Evolutionary conservation across 2,329 filamentous ascomycete genomes (phyloP), one percentile per base, ranked within the genome.

Genomic region (Colletotrichum siamense): DNA sequence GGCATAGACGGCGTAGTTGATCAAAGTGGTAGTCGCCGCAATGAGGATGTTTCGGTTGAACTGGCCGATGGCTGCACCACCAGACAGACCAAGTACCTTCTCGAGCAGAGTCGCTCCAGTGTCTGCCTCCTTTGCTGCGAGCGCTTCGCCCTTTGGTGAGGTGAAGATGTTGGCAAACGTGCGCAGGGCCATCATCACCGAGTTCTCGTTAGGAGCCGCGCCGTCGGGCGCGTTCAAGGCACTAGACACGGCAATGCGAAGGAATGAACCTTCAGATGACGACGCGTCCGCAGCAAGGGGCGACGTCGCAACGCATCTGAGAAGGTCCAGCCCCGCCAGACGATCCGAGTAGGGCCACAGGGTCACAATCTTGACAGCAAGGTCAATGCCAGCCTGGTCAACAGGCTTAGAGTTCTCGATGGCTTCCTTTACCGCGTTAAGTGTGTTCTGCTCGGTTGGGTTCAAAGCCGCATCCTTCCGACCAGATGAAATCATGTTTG

Each of bases 121-220:
- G 55, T 93, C 90, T 24, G 86, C 84, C 18, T 89, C 84, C 2
- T 93, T 91, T 59, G 91, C 89, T 8, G 92, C 91, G 5, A 95
- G 85, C 62, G 88, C 86, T 26, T 95, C 92, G 18, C 97, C 97
- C 73, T 93, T 89, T 0, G 91, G 87, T 0, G 95, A 95, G 76
- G 92, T 90, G 82, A 98, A 98, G 9, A 98, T 87, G 80, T 99
- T 99, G 34, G 92, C 93, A 65, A 99, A 89, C 16, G 94, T 91
- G 6, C 97, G 94, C 15, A 95, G 89, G 0, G 94, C 93, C 88
- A 99, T 94, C 94, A 99, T 98, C 13, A 92, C 91, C 79, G 95
- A 95, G 84, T 98, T 98, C 69, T 93, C 90, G 49, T 92, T 92
- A 0, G 94, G 88, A 3, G 91, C 88, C 1, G 90, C 86, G 6